A percentile compares a stretch with the other conserved stretches of the same genome.
These are phyloP conservation scores for Beta vulgaris DNA, from an alignment of 148 eudicot genomes.

Conservation along the genomic window DNA sequence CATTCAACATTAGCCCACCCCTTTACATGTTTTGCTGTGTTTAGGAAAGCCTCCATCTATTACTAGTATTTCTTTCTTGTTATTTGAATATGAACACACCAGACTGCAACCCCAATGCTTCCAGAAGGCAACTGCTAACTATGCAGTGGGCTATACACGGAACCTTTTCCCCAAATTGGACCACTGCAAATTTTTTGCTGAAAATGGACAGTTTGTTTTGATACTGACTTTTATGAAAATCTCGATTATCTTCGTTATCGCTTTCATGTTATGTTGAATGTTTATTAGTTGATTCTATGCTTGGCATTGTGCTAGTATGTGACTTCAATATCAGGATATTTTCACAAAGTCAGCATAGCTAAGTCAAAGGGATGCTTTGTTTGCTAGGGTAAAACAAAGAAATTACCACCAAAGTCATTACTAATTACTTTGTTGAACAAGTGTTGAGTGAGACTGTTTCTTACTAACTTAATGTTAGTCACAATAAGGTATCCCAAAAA, in stretches of 20 bases:
- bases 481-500: too few species aligned
- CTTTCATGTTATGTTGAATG: background rate
- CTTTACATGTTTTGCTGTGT: background rate
- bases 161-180: background rate
- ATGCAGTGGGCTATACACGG: background rate
- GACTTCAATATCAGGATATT: background rate
- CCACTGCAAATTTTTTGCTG: background rate
- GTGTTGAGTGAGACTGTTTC: too few species aligned
- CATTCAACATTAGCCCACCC: background rate
- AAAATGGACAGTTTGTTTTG: background rate
- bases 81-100: background rate
- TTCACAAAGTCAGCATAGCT: background rate
- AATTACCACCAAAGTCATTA: too few species aligned
- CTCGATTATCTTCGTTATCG: background rate
- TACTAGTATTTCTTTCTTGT: background rate
- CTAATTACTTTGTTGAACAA: too few species aligned
- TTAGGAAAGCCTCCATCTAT: background rate
- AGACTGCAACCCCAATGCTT: background rate
- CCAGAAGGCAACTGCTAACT: background rate
- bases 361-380: too few species aligned
- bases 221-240: background rate
- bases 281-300: background rate
- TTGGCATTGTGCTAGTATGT: slow-evolving; percentile 4
- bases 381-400: too few species aligned
- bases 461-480: too few species aligned